Percentiles rank a stretch among this genome's conserved stretches.
Conservation (phyloP, 768 basidiomycete genomes). For the Galerina sulciceps region DNA sequence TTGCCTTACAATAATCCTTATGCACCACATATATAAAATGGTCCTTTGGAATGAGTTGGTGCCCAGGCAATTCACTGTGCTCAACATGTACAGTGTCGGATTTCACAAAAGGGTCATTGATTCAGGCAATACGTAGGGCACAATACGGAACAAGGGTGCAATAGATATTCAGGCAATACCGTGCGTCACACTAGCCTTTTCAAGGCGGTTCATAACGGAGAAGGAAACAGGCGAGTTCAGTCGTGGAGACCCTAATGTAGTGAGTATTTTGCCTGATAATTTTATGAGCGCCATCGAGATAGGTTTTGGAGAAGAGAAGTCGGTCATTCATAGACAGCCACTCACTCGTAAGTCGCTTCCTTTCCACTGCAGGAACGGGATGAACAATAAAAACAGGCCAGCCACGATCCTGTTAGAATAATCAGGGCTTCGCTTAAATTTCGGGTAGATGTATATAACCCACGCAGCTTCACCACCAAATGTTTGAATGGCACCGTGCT, state of each 20-base stretch:
- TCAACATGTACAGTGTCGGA: too few species aligned
- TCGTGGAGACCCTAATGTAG: conserved; percentile 1
- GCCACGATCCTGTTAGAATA: conserved; percentile 44
- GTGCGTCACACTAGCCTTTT: not conserved
- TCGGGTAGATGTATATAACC: conserved; percentile 25
- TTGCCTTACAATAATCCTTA: too few species aligned
- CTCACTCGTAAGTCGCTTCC: conserved; percentile 52
- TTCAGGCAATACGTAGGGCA: too few species aligned
- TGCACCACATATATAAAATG: too few species aligned
- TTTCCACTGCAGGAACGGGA: conserved; percentile 55
- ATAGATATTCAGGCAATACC: too few species aligned
- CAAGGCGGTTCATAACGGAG: not conserved
- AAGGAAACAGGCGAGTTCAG: not conserved
- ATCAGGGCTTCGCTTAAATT: not conserved
- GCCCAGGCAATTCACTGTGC: too few species aligned
- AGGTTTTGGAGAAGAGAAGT: not conserved
- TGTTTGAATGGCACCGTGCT: conserved; percentile 62
- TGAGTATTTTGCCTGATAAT: conserved; percentile 1
- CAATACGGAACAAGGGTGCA: too few species aligned
- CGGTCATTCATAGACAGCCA: not conserved
- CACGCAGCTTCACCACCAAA: conserved; percentile 68
- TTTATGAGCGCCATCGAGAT: not conserved
- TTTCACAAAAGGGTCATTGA: too few species aligned
- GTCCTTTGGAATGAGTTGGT: too few species aligned
- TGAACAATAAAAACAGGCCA: conserved; percentile 52